Evolutionary conservation across 1,284 basidiomycete genomes (phyloP), one percentile per base, ranked within the genome.

Genomic region (Mycena citricolor): DNA sequence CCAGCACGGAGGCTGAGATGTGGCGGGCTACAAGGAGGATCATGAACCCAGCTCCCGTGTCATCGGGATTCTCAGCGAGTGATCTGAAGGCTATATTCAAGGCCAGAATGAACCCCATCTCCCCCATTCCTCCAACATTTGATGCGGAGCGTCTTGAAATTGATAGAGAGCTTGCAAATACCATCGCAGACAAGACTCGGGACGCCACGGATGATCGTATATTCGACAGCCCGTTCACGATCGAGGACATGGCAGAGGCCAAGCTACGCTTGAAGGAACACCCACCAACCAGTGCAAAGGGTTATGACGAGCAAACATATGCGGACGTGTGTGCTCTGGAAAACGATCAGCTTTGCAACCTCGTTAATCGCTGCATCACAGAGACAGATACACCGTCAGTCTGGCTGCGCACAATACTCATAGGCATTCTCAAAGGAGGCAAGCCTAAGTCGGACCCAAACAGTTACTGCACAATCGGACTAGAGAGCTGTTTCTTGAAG

Each of bases 281-380:
- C 39, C 14, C 32, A 8, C 13, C 21, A 2, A 44, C 29, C 14
- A 44, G 42, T 23, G 34, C 31, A 4, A 16, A 30, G 4, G 35
- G 42, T 1, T 30, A 44, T 19, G 43, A 45, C 17, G 17, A 14
- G 14, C 14, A 30, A 5, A 28, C 36, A 45, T 23, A 13, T 39
- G 17, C 43, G 38, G 10, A 25, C 33, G 5, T 14, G 33, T 17
- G 13, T 44, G 11, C 39, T 38, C 29, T 37, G 33, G 43, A 29
- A 25, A 23, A 28, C 16, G 43, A 39, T 1, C 32, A 39, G 8
- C 31, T 45, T 5, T 19, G 7, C 25, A n/a, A 36, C 1, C 44
- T 60, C 1, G 57, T 55, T 42, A 51, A 55, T 14, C 28, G 17
- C 1, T 65, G 61, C 32, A 35, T 65, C 3, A 22, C 48, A 8